Evolutionary conservation across 371 early-diverging fungal species (phyloP), one percentile per base, ranked within the genome.

Genomic region (Dipsacomyces acuminosporus): DNA sequence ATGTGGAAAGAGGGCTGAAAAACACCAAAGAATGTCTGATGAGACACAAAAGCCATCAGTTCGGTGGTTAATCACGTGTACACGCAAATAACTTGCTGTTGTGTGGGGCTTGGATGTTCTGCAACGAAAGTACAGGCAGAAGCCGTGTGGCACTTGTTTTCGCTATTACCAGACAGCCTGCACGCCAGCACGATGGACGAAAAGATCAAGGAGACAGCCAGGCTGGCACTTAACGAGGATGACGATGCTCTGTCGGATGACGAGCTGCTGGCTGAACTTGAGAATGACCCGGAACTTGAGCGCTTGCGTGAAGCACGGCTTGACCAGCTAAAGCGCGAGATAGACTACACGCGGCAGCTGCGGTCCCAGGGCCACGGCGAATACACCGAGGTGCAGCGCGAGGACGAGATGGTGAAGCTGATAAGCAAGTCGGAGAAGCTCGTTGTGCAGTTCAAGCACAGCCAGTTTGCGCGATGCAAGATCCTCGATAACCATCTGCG

Each of bases 401-500:
- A 97, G 62, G 94, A 93, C 74, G 91, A 90, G 18, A 76, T 94
- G 48, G 82, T 97, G 73, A 78, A 85, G 38, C 80, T 89, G 24
- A 88, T 93, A 7, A 88, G 93, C 24, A 78, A 82, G n/a, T 82
- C 85, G 45, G 75, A 81, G 38, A 81, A 82, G 24, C 88, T 91
- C 5, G 46, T 73, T 0, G 86, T 91, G 7, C 94, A 95, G 60
- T 98, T 98, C 61, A 89, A 77, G 44, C 95, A 93, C 62, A 78
- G 83, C 45, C 93, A 94, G 55, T 98, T 96, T 75, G 81, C 91
- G 55, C 80, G 93, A 40, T 96, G 98, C 64, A 83, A 89, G 66
- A 90, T 96, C 43, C 85, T 98, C 76, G 94, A 96, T 73, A 83
- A 75, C 53, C 96, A 98, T 72, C 65, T 96, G 42, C 82, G 84